These are phyloP conservation scores for Umbelopsis isabellina DNA, from an alignment of 192 early-diverging fungal species.

Conservation along the genomic window DNA sequence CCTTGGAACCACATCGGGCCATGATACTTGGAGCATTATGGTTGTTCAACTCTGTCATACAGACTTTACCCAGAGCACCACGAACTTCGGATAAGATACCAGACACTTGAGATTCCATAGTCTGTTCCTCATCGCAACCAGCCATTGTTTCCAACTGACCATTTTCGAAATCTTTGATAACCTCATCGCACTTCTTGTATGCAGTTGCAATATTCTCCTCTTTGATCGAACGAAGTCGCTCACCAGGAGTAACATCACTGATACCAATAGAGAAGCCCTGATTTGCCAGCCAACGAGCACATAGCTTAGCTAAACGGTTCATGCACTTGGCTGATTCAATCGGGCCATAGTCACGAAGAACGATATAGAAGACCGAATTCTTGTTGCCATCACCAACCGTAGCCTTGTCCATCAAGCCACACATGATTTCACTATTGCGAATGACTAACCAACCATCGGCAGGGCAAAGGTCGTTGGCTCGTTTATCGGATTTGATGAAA, in stretches of 20 bases:
- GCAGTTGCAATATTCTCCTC: slow-evolving; percentile 77
- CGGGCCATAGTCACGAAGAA: slow-evolving; percentile 90
- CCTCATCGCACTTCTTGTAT: slow-evolving; percentile 83
- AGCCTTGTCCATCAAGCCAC: slow-evolving; percentile 91
- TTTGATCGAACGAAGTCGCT: slow-evolving; percentile 76
- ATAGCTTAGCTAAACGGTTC: slow-evolving; percentile 88
- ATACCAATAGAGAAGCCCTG: slow-evolving; percentile 99
- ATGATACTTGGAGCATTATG: slow-evolving; percentile 98
- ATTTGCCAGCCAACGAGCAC: slow-evolving; percentile 57
- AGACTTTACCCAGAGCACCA: slow-evolving; percentile 88
- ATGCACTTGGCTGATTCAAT: slow-evolving; percentile 86
- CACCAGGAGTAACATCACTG: slow-evolving; percentile 92
- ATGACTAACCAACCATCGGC: slow-evolving; percentile 92
- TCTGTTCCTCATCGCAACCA: slow-evolving; percentile 86
- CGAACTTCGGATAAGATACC: slow-evolving; percentile 89
- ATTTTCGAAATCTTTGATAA: slow-evolving; percentile 67
- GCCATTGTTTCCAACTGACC: slow-evolving; percentile 84
- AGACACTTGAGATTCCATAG: slow-evolving; percentile 87
- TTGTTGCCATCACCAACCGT: slow-evolving; percentile 98
- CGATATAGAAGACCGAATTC: slow-evolving; percentile 91
- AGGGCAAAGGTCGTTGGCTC: slow-evolving; percentile 77
- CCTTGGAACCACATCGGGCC: slow-evolving; percentile 99
- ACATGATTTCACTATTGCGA: slow-evolving; percentile 93
- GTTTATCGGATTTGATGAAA: slow-evolving; percentile 62
- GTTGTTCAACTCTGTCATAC: slow-evolving; percentile 90